Evolutionary conservation across 148 eudicot genomes (phyloP), one percentile per base, ranked within the genome.

Genomic region (Arctostaphylos glauca): DNA sequence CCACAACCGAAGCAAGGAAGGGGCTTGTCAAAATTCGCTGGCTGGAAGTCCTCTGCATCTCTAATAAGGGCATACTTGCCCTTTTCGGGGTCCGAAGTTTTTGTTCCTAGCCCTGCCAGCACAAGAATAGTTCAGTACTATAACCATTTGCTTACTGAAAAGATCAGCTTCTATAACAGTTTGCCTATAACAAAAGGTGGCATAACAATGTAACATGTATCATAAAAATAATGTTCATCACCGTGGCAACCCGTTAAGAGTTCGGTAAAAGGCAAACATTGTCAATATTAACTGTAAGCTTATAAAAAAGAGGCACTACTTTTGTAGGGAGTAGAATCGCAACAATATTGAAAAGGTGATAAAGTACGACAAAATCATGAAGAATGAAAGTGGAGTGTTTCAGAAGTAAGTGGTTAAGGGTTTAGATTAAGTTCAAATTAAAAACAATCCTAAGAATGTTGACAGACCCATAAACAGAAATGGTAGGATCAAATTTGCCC

Each of bases 1-100:
- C 99, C 99, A 74, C 98, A 94, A 81, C 99, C 97, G 80, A 96
- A 96, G 89, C 98, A 96, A 76, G 99, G 99, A 74, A 94, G 93
- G 71, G 97, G 99, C 83, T 89, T 94, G 87, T 93, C 98, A 21
- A 91, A 94, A 14, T 86, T 49, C 77, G 97, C 95, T 0, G 83
- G 80, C 78, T 89, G 97, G 83, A 85, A 86, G 68, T 93, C 98
- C 31, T 94, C 98, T 13, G 85, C 88, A 82, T 94, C 95, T 88
- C 80, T 91, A 43, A 95, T 90, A 64, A 94, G 91, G 56, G 91
- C 85, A 86, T 95, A 95, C 82, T 89, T 94, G 77, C 90, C 91
- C 77, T 89, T 95, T 81, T 88, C 96, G 67, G 82, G 86, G 79
- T 90, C 94, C 70, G 78, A 58, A 62, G 80, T 66, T 74, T 91